Evolutionary conservation across 2,329 filamentous ascomycete genomes (phyloP).

Genomic region (Nigrospora osmanthi): DNA sequence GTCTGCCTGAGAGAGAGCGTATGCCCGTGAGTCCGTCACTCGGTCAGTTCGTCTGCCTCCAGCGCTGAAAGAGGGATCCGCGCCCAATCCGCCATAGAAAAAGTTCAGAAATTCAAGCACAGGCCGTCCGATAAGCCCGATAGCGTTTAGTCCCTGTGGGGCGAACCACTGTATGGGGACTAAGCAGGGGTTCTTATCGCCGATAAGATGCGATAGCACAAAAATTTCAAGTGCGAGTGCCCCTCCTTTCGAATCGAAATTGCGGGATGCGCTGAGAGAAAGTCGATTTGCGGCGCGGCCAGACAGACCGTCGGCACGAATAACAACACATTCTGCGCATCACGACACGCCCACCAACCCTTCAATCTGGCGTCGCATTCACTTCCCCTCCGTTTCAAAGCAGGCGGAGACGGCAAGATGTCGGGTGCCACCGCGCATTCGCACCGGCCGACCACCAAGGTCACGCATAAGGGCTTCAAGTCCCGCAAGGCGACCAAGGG

Average conservation of each 20-base stretch:
- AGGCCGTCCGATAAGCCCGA: not conserved
- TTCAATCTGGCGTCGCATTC: conserved; percentile 49
- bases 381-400: conserved; percentile 83
- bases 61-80: no score
- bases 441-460: conserved; percentile 89
- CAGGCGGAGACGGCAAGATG: conserved; percentile 67
- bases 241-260: not conserved
- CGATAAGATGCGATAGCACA: conserved; percentile 8
- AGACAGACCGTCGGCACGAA: no score
- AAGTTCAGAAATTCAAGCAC: conserved; percentile 2
- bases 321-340: no score
- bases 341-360: no score
- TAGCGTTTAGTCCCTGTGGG: not conserved
- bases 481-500: conserved; percentile 85
- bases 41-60: no score
- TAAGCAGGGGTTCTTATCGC: not conserved
- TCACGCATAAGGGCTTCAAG: conserved; percentile 84
- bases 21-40: no score
- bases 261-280: not conserved
- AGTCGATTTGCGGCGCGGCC: no score
- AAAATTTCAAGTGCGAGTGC: conserved; percentile 1
- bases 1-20: no score
- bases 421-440: conserved; percentile 67
- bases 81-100: not conserved
- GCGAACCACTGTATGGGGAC: not conserved